phyloP scores from a whole-genome alignment of 768 basidiomycete genomes.

The Paxillus rubicundulus region DNA sequence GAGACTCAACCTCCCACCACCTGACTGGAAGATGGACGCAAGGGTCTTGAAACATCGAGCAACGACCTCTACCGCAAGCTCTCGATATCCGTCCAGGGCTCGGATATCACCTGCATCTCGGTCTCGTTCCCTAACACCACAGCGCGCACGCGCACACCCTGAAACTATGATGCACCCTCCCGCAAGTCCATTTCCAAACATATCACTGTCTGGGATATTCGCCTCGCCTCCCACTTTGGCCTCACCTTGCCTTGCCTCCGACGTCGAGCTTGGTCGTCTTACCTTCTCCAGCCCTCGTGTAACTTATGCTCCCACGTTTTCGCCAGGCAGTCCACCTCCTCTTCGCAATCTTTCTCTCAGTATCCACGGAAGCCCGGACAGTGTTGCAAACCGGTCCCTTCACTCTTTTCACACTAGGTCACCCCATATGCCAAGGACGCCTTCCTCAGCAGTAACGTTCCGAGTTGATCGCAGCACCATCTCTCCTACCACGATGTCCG shows the following conservation, averaged over 20 bases:
- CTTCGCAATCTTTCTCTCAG: background rate
- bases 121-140: slow-evolving; percentile 6
- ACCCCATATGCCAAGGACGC: slow-evolving; percentile 10
- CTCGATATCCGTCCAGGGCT: slow-evolving; percentile 7
- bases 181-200: slow-evolving; percentile 14
- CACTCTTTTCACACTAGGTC: slow-evolving; percentile 8
- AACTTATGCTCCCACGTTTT: background rate
- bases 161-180: slow-evolving; percentile 13
- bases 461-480: slow-evolving; percentile 22
- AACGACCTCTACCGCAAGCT: slow-evolving; percentile 1
- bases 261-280: background rate
- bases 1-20: background rate
- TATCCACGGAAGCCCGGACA: background rate
- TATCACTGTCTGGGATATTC: slow-evolving; percentile 21
- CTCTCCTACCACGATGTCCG: slow-evolving; percentile 24
- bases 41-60: slow-evolving; percentile 12
- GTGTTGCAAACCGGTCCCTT: background rate
- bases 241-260: slow-evolving; percentile 1
- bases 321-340: slow-evolving; percentile 9
- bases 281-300: background rate
- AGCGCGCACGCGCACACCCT: background rate
- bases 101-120: background rate
- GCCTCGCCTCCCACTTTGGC: slow-evolving; percentile 2
- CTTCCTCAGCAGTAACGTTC: slow-evolving; percentile 13
- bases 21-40: background rate